Base-by-base conservation (phyloP, 1,284 basidiomycete species). In the Pascua guehoae region DNA sequence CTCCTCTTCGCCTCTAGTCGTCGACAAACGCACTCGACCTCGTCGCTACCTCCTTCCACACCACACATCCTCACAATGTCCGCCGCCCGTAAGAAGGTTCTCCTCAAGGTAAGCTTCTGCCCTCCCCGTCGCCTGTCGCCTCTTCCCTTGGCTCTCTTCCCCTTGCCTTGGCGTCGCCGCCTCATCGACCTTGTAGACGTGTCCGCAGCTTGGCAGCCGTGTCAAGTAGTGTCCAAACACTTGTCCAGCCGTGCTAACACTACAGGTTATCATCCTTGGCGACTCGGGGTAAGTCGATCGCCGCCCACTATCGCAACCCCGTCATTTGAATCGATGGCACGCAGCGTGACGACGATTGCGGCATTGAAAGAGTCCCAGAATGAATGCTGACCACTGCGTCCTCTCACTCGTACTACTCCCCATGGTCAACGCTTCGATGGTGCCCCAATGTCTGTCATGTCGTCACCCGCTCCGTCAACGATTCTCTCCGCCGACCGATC, bases 241-340 rank as follows among this genome's bases (percentile, higher is more conserved):
- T 32, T 7, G 24, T 32, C 3, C 3, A 32, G 7, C 24, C 24
- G 46, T 8, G 41, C 51, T 58, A 15, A 57, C 42, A 17, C 39
- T 39, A 37, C 70, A 97, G 93, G 92, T 95, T 77, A 97, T 97
- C 81, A 97, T 97, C 76, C 87, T 97, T 64, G 93, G 93, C 66
- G 94, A 97, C 83, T 94, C 91, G 76, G 93, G 93, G 91, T 94
- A 72, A 65, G 90, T 85, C 10, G 39, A 39, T 15, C 17, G 9
- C 12, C 10, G 18, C 18, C 41, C 5, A 36, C n/a, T 40, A 7
- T 32, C 24, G 24, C 24, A 7, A 32, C 24, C 24, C 24, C 24
- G 24, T 32, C 24, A 7, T 32, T 32, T 32, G 24, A 32, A 32
- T 4, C 24, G 24, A 32, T 4, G 24, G 24, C 24, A 7, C 24